A percentile compares a stretch with the other conserved stretches of the same genome.
Conservation (phyloP, 768 basidiomycete species). For the Xerocomellus dryophilus region DNA sequence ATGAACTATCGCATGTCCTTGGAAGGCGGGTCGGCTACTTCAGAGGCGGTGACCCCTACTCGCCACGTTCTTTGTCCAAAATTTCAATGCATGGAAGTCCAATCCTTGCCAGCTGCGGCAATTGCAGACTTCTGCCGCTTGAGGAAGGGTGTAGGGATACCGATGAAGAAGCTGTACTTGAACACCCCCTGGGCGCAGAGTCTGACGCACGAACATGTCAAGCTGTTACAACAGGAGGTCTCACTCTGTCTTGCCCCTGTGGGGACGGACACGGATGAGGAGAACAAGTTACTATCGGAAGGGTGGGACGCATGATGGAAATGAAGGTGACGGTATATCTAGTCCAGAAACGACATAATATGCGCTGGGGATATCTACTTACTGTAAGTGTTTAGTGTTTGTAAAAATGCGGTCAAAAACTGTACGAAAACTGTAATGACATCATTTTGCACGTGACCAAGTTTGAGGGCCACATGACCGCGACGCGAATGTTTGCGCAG, state of each 20-base stretch:
- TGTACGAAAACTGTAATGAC: too few species aligned
- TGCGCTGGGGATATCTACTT: conserved; percentile 5
- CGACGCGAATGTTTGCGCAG: conserved; percentile 19
- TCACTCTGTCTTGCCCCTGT: conserved; percentile 29
- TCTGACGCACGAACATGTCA: conserved; percentile 23
- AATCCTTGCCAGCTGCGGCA: conserved; percentile 31
- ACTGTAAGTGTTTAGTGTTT: not conserved
- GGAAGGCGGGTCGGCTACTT: conserved; percentile 2
- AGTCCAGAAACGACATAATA: not conserved
- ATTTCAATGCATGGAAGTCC: conserved; percentile 46
- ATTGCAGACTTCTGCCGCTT: conserved; percentile 37
- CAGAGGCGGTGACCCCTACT: conserved; percentile 5
- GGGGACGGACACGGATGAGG: conserved; percentile 47
- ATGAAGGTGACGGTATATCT: conserved; percentile 1
- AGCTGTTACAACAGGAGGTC: conserved; percentile 24
- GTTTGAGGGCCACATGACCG: conserved; percentile 25
- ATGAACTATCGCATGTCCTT: conserved; percentile 14
- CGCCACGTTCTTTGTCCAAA: conserved; percentile 41
- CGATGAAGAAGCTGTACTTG: conserved; percentile 51
- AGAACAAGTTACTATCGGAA: conserved; percentile 34
- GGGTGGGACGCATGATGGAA: conserved; percentile 12
- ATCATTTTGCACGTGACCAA: conserved; percentile 17
- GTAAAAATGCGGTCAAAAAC: too few species aligned
- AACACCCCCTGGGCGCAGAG: conserved; percentile 30
- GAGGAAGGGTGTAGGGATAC: conserved; percentile 40